A percentile compares a stretch with the other conserved stretches of the same genome.
Conservation (phyloP, 495 filamentous ascomycete genomes). For the Tuber borchii region DNA sequence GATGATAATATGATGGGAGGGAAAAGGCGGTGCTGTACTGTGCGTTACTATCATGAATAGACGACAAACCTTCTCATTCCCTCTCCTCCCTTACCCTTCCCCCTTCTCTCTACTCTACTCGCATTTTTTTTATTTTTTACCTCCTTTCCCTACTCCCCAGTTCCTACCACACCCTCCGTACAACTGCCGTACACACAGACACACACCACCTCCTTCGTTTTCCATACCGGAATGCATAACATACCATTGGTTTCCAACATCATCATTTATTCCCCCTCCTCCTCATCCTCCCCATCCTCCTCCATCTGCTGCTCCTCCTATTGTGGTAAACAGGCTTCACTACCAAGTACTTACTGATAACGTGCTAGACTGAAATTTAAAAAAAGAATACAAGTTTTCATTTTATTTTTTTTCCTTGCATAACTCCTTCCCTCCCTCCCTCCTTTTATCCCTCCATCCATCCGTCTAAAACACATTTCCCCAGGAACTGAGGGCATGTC, state of each 20-base stretch:
- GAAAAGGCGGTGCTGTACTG: no score
- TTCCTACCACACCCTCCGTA: background rate
- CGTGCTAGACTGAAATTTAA: background rate
- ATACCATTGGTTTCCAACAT: background rate
- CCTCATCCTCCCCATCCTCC: background rate
- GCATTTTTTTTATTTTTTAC: no score
- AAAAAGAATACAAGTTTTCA: background rate
- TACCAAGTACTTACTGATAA: background rate
- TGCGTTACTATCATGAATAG: no score
- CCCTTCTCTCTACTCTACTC: no score
- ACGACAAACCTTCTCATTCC: background rate
- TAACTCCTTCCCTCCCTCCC: background rate
- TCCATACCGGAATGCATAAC: background rate
- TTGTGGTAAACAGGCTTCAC: background rate
- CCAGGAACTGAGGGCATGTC: background rate
- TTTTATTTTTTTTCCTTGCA: background rate
- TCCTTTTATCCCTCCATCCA: background rate
- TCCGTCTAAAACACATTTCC: background rate
- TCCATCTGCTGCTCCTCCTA: no score
- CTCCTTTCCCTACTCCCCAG: background rate
- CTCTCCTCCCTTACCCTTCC: background rate
- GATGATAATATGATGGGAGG: no score
- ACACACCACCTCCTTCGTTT: constrained; percentile 3
- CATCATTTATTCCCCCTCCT: background rate
- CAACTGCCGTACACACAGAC: background rate